Percentiles rank a stretch among this genome's conserved stretches.
Conservation (phyloP, 1,139 yeast species). For the Diutina sp. region DNA sequence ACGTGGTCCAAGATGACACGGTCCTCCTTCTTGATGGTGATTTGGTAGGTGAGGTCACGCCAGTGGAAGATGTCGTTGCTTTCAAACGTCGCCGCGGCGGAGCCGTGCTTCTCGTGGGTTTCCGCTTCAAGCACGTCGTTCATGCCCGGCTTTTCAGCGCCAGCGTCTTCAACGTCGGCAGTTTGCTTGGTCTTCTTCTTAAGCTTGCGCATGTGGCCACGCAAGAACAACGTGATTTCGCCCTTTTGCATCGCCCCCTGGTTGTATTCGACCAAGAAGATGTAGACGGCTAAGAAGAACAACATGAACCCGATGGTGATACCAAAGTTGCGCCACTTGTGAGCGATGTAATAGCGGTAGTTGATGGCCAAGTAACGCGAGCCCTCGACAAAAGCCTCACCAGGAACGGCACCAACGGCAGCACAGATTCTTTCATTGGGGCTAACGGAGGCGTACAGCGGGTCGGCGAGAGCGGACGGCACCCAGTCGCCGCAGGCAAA, state of each 20-base stretch:
- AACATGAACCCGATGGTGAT: conserved; percentile 28
- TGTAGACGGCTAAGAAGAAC: conserved; percentile 21
- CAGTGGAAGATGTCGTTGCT: conserved; percentile 55
- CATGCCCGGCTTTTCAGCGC: background rate
- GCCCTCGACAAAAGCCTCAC: conserved; percentile 29
- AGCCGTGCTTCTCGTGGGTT: background rate
- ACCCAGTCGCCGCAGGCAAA: conserved; percentile 23
- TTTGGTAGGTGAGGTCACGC: conserved; percentile 54
- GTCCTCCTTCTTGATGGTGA: conserved; percentile 51
- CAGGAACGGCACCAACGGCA: conserved; percentile 22
- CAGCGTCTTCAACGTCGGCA: background rate
- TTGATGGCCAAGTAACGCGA: conserved; percentile 24
- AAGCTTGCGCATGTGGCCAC: conserved; percentile 10
- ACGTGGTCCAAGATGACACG: conserved; percentile 55
- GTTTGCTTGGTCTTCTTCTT: background rate
- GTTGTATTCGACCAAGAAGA: conserved; percentile 23
- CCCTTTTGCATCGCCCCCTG: conserved; percentile 27
- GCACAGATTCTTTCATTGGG: conserved; percentile 9
- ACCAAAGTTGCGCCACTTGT: conserved; percentile 42
- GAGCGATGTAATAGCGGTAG: conserved; percentile 22
- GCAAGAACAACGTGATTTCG: conserved; percentile 46
- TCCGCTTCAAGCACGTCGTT: conserved; percentile 8
- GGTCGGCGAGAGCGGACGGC: conserved; percentile 13
- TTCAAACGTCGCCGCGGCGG: conserved; percentile 2
- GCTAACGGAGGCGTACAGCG: conserved; percentile 10